A percentile compares a stretch with the other conserved stretches of the same genome.
phyloP scores from a whole-genome alignment of 257 asterid species.

The Solanum sparsipilum region DNA sequence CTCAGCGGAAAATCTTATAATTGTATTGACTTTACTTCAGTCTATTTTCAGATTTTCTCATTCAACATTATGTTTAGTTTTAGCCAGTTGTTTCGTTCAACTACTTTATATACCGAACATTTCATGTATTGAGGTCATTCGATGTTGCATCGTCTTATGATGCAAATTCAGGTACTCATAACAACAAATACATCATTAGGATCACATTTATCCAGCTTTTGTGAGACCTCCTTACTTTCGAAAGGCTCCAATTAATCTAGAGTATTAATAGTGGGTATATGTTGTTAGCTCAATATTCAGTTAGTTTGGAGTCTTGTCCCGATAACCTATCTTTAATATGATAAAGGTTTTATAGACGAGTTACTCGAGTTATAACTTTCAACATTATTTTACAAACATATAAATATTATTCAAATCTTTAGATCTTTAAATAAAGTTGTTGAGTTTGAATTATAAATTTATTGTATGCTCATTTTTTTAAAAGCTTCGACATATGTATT shows the following conservation, averaged over 20 bases:
- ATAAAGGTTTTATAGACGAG: neutral
- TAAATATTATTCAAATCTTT: neutral
- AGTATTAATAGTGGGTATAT: neutral
- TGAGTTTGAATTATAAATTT: neutral
- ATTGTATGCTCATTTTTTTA: neutral
- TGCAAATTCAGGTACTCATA: neutral
- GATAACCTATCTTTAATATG: neutral
- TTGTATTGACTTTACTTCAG: neutral
- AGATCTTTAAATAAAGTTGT: neutral
- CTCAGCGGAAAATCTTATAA: neutral
- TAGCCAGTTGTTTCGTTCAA: too few species aligned
- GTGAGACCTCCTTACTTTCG: neutral
- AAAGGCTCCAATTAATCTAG: neutral
- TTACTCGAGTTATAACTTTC: neutral
- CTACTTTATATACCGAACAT: too few species aligned
- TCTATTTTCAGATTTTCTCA: too few species aligned
- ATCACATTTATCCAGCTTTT: neutral
- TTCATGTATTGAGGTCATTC: neutral
- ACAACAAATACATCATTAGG: neutral
- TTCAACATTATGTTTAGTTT: neutral
- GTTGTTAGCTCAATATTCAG: neutral
- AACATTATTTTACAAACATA: neutral
- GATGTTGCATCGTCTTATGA: accelerated
- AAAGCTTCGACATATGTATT: neutral
- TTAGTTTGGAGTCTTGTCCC: neutral